These are phyloP conservation scores for Xylaria intraflava DNA, from an alignment of 495 filamentous ascomycete species.

Conservation along the genomic window DNA sequence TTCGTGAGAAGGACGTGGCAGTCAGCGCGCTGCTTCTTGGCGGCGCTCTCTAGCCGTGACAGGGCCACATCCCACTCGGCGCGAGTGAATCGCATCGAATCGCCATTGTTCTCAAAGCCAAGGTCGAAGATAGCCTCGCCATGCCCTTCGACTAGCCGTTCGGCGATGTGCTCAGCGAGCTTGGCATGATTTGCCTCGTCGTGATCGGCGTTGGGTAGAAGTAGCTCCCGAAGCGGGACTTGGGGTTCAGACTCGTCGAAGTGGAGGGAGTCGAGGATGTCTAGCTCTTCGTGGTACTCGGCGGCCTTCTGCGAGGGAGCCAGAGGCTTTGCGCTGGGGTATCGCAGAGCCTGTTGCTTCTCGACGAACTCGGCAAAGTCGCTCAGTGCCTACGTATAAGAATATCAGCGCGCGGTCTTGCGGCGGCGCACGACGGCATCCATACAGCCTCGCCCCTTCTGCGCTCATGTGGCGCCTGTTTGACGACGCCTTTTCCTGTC, in stretches of 20 bases:
- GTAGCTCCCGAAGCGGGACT: constrained; percentile 65
- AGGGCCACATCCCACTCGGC: constrained; percentile 76
- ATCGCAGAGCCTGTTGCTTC: constrained; percentile 71
- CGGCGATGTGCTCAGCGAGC: constrained; percentile 56
- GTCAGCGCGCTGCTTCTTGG: constrained; percentile 61
- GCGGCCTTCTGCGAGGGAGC: constrained; percentile 27
- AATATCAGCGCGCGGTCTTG: neutral
- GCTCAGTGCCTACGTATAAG: constrained; percentile 67
- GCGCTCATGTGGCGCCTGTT: constrained; percentile 65
- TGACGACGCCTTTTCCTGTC: constrained; percentile 47
- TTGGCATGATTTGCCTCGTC: constrained; percentile 50
- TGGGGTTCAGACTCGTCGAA: constrained; percentile 68
- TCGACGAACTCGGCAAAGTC: constrained; percentile 98
- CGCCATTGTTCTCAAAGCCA: constrained; percentile 85
- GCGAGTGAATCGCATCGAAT: constrained; percentile 76
- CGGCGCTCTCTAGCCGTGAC: constrained; percentile 57
- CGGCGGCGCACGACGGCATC: neutral
- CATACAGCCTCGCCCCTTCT: constrained; percentile 79
- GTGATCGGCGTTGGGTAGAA: constrained; percentile 52
- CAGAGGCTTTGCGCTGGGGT: constrained; percentile 35
- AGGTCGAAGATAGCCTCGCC: constrained; percentile 90
- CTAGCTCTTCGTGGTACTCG: constrained; percentile 76
- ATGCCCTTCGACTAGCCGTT: constrained; percentile 74
- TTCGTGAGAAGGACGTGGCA: constrained; percentile 77
- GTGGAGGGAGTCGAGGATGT: constrained; percentile 80